phyloP scores from a whole-genome alignment of 352 stramenopile genomes.

The Phytophthora quininea region DNA sequence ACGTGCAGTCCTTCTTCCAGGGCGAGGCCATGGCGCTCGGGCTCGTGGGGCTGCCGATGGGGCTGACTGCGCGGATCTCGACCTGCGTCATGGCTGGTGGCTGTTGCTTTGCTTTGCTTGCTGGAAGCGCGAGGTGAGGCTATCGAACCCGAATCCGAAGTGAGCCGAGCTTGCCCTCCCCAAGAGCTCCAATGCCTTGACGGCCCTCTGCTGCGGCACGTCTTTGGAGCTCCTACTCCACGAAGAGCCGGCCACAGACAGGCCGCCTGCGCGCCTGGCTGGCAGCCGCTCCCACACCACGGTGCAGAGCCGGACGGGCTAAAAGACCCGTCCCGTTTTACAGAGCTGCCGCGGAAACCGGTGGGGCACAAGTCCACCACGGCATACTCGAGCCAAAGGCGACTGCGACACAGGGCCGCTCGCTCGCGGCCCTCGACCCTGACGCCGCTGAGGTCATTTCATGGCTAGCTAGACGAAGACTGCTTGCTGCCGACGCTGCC shows the following conservation, averaged over 20 bases:
- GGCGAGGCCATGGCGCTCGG: slow-evolving; percentile 46
- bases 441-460: too few relatives aligned
- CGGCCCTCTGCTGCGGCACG: background rate
- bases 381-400: background rate
- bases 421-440: background rate
- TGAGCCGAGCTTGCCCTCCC: slow-evolving; percentile 18
- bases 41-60: slow-evolving; percentile 43
- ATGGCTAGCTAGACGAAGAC: too few relatives aligned
- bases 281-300: too few relatives aligned
- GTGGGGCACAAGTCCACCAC: too few relatives aligned
- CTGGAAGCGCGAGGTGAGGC: slow-evolving; percentile 6
- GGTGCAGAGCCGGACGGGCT: too few relatives aligned
- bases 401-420: background rate
- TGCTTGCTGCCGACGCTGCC: too few relatives aligned
- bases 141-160: slow-evolving; percentile 24
- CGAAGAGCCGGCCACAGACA: slow-evolving; percentile 7
- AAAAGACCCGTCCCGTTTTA: background rate
- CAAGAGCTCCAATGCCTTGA: slow-evolving; percentile 8
- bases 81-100: slow-evolving; percentile 33
- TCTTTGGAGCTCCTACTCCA: background rate
- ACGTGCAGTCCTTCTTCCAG: slow-evolving; percentile 80
- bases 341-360: background rate
- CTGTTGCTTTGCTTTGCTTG: background rate
- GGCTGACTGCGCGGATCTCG: slow-evolving; percentile 24
- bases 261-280: background rate